Base-by-base conservation (phyloP, 495 filamentous ascomycete species). In the Extremus antarcticus region DNA sequence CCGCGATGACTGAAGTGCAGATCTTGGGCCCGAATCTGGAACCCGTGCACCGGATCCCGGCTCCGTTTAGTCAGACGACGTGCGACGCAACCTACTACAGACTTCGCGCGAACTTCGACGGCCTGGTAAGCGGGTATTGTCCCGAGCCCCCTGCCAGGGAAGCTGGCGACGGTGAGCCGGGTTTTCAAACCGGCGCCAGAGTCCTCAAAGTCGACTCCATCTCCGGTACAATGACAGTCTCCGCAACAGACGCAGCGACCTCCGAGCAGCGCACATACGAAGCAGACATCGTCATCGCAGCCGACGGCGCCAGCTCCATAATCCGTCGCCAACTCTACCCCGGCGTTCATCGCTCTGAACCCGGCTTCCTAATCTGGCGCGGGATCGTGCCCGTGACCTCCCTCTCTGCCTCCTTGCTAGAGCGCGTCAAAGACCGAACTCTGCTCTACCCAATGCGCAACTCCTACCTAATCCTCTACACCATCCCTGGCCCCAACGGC, bases 1-100 rank as follows among this genome's bases (percentile, higher is more conserved):
- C 62, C 20, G 66, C 64, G 0, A 55, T 70, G 16, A 68, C 74
- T 49, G 54, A 41, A 3, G 3, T 58, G 20, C 53, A 57, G n/a
- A 73, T 73, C 50, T 63, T 73, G 20, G 65, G 72, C 58, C 65
- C 53, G 22, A 57, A 65, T 4, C 71, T 70, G 21, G 65, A 65
- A 11, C 47, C 70, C 8, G 61, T 74, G 17, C 65, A 70, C 50
- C 55, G 56, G 25, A 63, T 68, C 23, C 63, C 67, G 15, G 60
- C 56, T 47, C 59, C 29, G 20, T 70, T 73, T 53, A 66, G 67
- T 49, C 73, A 72, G 68, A 72, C 70, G 15, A 78, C 73, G 41
- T 81, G 78, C 76, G 76, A 79, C 51, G 43, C 76, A 25, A 60
- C 76, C 7, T 82, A 80, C 54, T 67, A 73, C 59, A 47, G 76